Conservation (phyloP, 495 filamentous ascomycete species). For the Evernia prunastri region DNA sequence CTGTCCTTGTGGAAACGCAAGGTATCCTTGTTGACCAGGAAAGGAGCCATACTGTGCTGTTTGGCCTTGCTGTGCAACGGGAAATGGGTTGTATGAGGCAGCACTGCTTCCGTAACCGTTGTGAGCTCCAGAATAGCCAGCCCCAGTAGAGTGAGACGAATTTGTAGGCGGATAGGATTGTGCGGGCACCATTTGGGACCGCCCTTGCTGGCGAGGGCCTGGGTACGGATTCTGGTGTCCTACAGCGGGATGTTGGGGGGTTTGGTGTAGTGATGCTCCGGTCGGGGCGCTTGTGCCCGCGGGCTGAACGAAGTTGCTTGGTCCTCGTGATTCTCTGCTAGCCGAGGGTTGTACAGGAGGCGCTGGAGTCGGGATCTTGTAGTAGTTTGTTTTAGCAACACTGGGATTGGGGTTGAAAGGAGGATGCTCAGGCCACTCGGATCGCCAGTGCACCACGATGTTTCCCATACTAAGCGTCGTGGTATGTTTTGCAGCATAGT, state of each 20-base stretch:
- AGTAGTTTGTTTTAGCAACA: conserved; percentile 31
- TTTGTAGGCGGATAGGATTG: conserved; percentile 1
- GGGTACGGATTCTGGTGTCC: conserved; percentile 1
- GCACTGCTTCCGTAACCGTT: conserved; percentile 9
- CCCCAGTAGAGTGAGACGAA: neutral
- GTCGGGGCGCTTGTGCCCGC: conserved; percentile 3
- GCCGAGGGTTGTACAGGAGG: conserved; percentile 4
- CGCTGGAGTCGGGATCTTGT: conserved; percentile 27
- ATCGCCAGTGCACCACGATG: conserved; percentile 66
- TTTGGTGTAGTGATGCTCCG: neutral
- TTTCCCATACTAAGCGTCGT: conserved; percentile 57
- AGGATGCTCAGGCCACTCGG: conserved; percentile 69
- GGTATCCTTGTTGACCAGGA: conserved; percentile 3
- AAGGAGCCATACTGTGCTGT: conserved; percentile 8
- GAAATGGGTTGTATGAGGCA: neutral
- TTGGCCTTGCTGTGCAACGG: neutral
- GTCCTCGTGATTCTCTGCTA: conserved; percentile 12
- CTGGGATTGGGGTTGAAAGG: conserved; percentile 58
- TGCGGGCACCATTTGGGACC: neutral
- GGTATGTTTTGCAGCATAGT: conserved; percentile 76
- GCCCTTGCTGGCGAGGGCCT: conserved; percentile 2
- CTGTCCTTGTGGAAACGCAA: conserved; percentile 10
- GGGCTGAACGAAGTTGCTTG: conserved; percentile 8
- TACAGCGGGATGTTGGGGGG: conserved; percentile 1
- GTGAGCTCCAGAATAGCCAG: conserved; percentile 11